A percentile compares a stretch with the other conserved stretches of the same genome.
phyloP scores from a whole-genome alignment of 1,284 basidiomycete genomes.

The Puccinia polysora region DNA sequence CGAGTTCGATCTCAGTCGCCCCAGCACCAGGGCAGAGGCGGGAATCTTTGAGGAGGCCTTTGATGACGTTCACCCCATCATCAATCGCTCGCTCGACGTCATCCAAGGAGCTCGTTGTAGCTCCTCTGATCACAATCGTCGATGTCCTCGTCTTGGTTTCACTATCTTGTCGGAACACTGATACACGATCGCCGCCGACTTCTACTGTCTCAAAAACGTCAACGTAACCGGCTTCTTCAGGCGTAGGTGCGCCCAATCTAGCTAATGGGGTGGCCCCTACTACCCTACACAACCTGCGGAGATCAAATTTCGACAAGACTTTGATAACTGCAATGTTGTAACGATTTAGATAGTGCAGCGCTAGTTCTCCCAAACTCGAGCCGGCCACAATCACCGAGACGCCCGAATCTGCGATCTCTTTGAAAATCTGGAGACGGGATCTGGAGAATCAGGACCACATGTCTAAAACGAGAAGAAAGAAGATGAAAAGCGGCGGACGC shows the following conservation, averaged over 20 bases:
- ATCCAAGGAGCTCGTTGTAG: slow-evolving; percentile 88
- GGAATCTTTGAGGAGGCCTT: slow-evolving; percentile 82
- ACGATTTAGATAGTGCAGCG: slow-evolving; percentile 93
- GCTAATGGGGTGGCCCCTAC: slow-evolving; percentile 94
- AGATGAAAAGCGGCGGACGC: no score
- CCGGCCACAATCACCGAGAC: slow-evolving; percentile 92
- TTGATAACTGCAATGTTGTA: slow-evolving; percentile 91
- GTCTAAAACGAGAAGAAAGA: no score
- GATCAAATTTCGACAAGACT: slow-evolving; percentile 95
- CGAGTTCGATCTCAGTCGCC: slow-evolving; percentile 85
- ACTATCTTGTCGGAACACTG: slow-evolving; percentile 81
- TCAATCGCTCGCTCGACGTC: slow-evolving; percentile 94
- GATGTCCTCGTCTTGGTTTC: slow-evolving; percentile 69
- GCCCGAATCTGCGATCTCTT: slow-evolving; percentile 93
- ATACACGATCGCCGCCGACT: slow-evolving; percentile 95
- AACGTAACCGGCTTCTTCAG: slow-evolving; percentile 90
- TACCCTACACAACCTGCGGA: slow-evolving; percentile 86
- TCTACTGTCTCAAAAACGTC: slow-evolving; percentile 94
- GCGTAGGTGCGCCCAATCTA: slow-evolving; percentile 86
- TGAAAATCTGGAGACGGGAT: slow-evolving; percentile 76
- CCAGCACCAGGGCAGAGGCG: slow-evolving; percentile 91
- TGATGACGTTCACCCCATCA: slow-evolving; percentile 95
- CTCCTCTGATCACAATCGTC: slow-evolving; percentile 90
- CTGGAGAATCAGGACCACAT: neutral
- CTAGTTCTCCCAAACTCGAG: slow-evolving; percentile 87